These are phyloP conservation scores for Chytriomyces confervae DNA, from an alignment of 192 early-diverging fungal genomes.

Conservation along the genomic window DNA sequence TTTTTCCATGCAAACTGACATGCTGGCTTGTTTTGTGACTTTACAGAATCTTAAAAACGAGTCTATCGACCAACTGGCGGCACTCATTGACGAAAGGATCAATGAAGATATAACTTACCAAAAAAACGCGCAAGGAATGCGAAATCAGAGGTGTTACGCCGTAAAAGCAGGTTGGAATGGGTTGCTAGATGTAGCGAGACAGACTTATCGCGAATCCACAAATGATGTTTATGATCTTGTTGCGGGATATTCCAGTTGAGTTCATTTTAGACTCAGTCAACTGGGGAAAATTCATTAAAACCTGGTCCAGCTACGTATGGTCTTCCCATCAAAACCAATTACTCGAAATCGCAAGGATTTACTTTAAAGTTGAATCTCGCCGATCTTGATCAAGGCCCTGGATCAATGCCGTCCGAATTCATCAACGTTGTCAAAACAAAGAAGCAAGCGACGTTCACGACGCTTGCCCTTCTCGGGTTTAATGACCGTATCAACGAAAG, in stretches of 20 bases:
- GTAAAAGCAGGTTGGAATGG: conserved; percentile 81
- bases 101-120: conserved; percentile 73
- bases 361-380: conserved; percentile 56
- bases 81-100: conserved; percentile 54
- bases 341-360: conserved; percentile 63
- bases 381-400: conserved; percentile 45
- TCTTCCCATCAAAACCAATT: conserved; percentile 71
- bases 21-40: neutral
- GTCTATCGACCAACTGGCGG: conserved; percentile 40
- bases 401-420: conserved; percentile 67
- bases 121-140: conserved; percentile 74
- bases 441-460: conserved; percentile 72
- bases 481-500: conserved; percentile 85
- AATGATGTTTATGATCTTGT: conserved; percentile 74
- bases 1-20: neutral
- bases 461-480: conserved; percentile 77
- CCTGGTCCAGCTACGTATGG: conserved; percentile 54
- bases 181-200: conserved; percentile 83
- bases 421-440: conserved; percentile 75
- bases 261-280: neutral
- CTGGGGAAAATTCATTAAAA: neutral
- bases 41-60: conserved; percentile 13
- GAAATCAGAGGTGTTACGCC: conserved; percentile 87
- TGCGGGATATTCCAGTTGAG: conserved; percentile 44
- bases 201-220: conserved; percentile 77